Evolutionary conservation across 148 eudicot genomes (phyloP), one percentile per base, ranked within the genome.

Genomic region (Selenicereus undatus): DNA sequence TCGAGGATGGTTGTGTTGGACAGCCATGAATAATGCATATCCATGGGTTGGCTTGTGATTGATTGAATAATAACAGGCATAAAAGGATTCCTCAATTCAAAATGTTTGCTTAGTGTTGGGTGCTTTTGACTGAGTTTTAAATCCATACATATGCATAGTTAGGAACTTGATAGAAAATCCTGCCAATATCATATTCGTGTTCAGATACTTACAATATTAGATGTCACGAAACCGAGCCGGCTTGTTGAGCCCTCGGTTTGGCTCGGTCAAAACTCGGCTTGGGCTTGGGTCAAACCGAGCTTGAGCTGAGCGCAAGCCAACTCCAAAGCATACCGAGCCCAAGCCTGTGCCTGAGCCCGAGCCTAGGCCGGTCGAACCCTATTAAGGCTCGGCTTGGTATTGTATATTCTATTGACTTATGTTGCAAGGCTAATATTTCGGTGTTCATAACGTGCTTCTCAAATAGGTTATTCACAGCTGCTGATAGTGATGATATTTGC

Each of bases 381-480:
- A 36, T 2, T 36, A 36, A 36, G 39, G 39, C 39, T 4, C 39
- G 39, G 39, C n/a, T n/a, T n/a, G n/a, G n/a, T n/a, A 52, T 71
- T 39, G 76, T 27, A 56, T 14, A 79, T 73, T 42, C 8, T 68
- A 21, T 30, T 27, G 50, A 42, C 77, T 51, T 77, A 60, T 76
- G 54, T 80, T 52, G 54, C 22, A 9, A 54, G 85, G 74, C 88
- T 86, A 87, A 86, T 64, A 24, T 79, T 48, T 62, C 73, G 81
- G 75, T 75, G 73, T 24, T 26, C 73, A 56, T 79, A 83, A 86
- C 78, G 71, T 78, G 76, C 83, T 83, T 66, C 36, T 3, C 80
- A 32, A 89, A 84, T 91, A 96, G 99, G 99, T 86, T 96, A 88
- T 93, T 96, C 87, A 87, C 98, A 80, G 97, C 99, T 86, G 99